Base-by-base conservation (phyloP, 208 protist genomes). In the Leishmania amazonensis region DNA sequence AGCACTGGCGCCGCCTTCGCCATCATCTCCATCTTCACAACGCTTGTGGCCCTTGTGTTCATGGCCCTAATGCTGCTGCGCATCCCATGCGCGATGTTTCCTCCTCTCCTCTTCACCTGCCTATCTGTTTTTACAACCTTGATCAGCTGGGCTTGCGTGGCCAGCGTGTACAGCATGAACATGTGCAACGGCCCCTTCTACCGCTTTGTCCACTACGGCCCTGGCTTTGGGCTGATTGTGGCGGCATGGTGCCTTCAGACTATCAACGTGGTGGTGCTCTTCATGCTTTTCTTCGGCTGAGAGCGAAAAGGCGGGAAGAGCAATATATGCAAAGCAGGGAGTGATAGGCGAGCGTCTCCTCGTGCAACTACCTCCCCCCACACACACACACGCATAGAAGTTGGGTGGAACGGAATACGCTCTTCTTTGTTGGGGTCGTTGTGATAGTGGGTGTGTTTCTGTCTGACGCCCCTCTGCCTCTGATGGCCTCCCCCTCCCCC, bases 11-110 rank as follows among this genome's bases (percentile, higher is more conserved):
- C 75, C 65, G 65, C 60, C 57, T 84, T 89, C 45, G 71, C 79
- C 53, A 76, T 90, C 57, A 72, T 88, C 81, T 83, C 86, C 38
- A 80, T 80, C 65, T 35, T 87, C 38, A 35, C 57, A 47, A 85
- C 80, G 0, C 58, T 90, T n/a, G 71, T 81, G 8, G 73, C 81
- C 3, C 62, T 85, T 57, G 70, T 87, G 47, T 38, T 81, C 6
- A 68, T 35, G n/a, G 38, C 72, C 19, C 45, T 87, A 40, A 75
- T 87, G 83, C 49, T 81, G 11, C 19, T 77, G 11, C 76, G 74
- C 40, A 45, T 80, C 42, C 21, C 75, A n/a, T n/a, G 38, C 64
- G 60, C 71, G 5, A 42, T 62, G n/a, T 19, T 80, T 28, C 40
- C 86, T n/a, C 35, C 75, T 28, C 54, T 85, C 75, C 54, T 78